A percentile compares a stretch with the other conserved stretches of the same genome.
Evolutionary conservation across 2,329 filamentous ascomycete genomes (phyloP).

Genomic region (Talaromyces sp.): DNA sequence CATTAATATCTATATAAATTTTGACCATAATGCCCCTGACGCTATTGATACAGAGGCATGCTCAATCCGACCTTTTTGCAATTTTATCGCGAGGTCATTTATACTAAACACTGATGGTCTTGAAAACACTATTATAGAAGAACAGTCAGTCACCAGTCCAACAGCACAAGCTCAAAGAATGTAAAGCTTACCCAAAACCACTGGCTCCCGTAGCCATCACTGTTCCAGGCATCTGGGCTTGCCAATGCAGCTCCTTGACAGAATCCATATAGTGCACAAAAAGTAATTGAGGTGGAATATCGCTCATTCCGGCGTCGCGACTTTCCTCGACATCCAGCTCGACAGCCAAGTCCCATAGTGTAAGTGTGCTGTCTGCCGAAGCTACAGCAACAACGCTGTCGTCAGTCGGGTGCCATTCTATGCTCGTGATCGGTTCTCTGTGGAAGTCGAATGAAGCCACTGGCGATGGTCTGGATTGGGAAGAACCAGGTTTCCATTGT

Average conservation of each 20-base stretch:
- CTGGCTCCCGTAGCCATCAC: slow-evolving; percentile 86
- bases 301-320: slow-evolving; percentile 78
- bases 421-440: slow-evolving; percentile 90
- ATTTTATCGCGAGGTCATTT: background rate
- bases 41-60: background rate
- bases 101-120: slow-evolving; percentile 71
- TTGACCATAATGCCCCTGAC: background rate
- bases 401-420: slow-evolving; percentile 97
- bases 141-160: slow-evolving; percentile 18
- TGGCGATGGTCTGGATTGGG: slow-evolving; percentile 62
- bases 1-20: slow-evolving; percentile 13
- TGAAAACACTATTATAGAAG: slow-evolving; percentile 60
- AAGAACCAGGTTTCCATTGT: slow-evolving; percentile 74
- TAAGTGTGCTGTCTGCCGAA: slow-evolving; percentile 89
- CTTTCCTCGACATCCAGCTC: slow-evolving; percentile 97
- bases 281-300: slow-evolving; percentile 88
- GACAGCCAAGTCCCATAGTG: slow-evolving; percentile 93
- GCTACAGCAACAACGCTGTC: slow-evolving; percentile 93
- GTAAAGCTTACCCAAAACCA: slow-evolving; percentile 62
- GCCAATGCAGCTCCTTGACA: slow-evolving; percentile 96
- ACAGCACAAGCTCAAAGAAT: background rate
- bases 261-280: slow-evolving; percentile 96
- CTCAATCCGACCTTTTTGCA: background rate
- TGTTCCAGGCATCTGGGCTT: slow-evolving; percentile 87
- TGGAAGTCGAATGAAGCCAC: slow-evolving; percentile 95